A percentile compares a stretch with the other conserved stretches of the same genome.
Evolutionary conservation across 1,139 yeast species (phyloP).

Genomic region (Citeromyces siamensis): DNA sequence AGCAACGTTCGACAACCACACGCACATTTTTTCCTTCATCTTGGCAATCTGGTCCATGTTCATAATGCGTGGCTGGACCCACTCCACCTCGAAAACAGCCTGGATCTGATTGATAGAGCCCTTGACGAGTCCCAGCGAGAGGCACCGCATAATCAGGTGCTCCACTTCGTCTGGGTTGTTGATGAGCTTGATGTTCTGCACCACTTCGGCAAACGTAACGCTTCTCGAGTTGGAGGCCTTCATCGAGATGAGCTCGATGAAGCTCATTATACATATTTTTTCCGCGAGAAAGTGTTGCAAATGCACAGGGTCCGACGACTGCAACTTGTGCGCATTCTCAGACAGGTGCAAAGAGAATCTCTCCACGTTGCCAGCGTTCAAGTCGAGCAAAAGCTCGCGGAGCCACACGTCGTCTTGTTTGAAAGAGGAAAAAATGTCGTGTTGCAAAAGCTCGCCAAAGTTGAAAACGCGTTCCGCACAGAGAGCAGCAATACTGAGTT

Average conservation of each 20-base stretch:
- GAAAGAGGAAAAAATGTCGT: conserved; percentile 61
- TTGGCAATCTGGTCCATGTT: conserved; percentile 65
- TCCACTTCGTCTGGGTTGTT: conserved; percentile 65
- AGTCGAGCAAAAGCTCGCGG: conserved; percentile 49
- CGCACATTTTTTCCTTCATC: conserved; percentile 60
- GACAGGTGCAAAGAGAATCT: conserved; percentile 41
- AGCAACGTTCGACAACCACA: conserved; percentile 71
- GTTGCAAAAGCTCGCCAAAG: conserved; percentile 89
- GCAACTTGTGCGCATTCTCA: conserved; percentile 13
- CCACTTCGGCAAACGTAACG: conserved; percentile 61
- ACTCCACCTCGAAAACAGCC: conserved; percentile 64
- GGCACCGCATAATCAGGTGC: conserved; percentile 82
- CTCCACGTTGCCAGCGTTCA: conserved; percentile 69
- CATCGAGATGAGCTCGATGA: conserved; percentile 76
- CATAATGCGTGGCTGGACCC: conserved; percentile 95
- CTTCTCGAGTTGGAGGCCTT: conserved; percentile 67
- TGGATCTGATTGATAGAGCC: conserved; percentile 86
- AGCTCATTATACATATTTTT: conserved; percentile 85
- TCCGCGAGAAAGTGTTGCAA: conserved; percentile 63
- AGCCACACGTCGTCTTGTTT: conserved; percentile 48
- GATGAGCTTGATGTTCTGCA: conserved; percentile 56
- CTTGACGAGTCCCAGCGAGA: conserved; percentile 68
- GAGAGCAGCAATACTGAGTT: conserved; percentile 76
- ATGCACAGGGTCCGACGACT: conserved; percentile 43
- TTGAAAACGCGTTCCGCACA: conserved; percentile 89